Conservation (phyloP, 768 basidiomycete genomes). For the Xerocomus potaroensis region DNA sequence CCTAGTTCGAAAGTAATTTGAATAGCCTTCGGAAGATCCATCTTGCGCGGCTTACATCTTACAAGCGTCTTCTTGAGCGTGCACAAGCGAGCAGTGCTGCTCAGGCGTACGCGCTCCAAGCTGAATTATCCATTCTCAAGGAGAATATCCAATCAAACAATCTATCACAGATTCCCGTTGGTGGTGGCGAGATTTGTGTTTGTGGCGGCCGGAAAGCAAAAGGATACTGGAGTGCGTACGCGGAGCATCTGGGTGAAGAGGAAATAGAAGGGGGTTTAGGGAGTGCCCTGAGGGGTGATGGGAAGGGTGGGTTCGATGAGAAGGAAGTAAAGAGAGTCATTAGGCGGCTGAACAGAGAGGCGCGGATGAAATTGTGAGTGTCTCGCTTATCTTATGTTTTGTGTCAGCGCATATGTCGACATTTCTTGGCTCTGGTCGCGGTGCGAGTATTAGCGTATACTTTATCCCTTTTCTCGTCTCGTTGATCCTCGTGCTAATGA, state of each 20-base stretch:
- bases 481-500: conserved; percentile 8
- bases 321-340: conserved; percentile 62
- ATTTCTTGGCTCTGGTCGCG: background rate
- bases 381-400: background rate
- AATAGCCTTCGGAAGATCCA: conserved; percentile 40
- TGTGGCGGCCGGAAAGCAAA: conserved; percentile 61
- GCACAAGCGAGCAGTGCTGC: conserved; percentile 75
- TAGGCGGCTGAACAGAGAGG: conserved; percentile 58
- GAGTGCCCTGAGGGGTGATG: conserved; percentile 43
- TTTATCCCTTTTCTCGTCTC: background rate
- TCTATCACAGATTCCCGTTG: conserved; percentile 6
- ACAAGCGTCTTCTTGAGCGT: conserved; percentile 77
- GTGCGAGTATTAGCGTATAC: background rate
- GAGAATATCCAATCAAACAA: conserved; percentile 31
- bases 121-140: conserved; percentile 67
- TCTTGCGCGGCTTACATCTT: conserved; percentile 57
- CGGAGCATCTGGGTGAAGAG: conserved; percentile 42
- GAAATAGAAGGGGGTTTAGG: conserved; percentile 42
- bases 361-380: conserved; percentile 70
- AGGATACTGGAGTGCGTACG: conserved; percentile 73
- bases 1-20: conserved; percentile 44
- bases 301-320: conserved; percentile 61
- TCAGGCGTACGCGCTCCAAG: conserved; percentile 82
- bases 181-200: conserved; percentile 34
- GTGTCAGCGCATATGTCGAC: background rate